phyloP scores from a whole-genome alignment of 768 basidiomycete genomes.

The Floccularia luteovirens region DNA sequence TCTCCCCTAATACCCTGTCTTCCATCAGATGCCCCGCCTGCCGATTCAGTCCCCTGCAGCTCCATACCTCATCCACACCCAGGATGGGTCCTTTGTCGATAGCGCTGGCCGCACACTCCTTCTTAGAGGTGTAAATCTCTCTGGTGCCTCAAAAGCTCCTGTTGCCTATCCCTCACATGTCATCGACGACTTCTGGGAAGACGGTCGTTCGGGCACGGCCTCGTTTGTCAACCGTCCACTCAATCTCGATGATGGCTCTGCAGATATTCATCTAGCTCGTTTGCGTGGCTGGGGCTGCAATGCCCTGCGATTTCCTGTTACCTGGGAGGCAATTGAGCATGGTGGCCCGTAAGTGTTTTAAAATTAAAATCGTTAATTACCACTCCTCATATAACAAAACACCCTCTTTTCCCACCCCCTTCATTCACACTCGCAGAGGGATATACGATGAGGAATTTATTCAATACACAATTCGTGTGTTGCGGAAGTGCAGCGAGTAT shows the following conservation, averaged over 20 bases:
- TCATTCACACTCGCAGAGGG: conserved; percentile 41
- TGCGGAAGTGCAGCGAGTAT: conserved; percentile 87
- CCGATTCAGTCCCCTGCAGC: conserved; percentile 49
- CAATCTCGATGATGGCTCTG: conserved; percentile 76
- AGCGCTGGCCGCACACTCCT: conserved; percentile 67
- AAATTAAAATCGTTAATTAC: too few relatives aligned
- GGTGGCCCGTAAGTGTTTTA: conserved; percentile 78
- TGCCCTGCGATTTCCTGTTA: conserved; percentile 73
- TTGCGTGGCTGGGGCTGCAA: conserved; percentile 94
- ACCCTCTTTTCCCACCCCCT: conserved; percentile 2
- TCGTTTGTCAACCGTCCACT: conserved; percentile 76
- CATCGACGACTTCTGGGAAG: conserved; percentile 76
- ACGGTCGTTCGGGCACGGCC: conserved; percentile 59
- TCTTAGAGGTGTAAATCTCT: conserved; percentile 92
- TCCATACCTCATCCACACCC: conserved; percentile 57
- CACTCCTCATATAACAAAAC: too few relatives aligned
- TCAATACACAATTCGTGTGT: conserved; percentile 80
- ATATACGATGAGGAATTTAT: conserved; percentile 89
- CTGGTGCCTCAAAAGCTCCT: conserved; percentile 84
- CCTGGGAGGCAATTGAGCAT: conserved; percentile 94
- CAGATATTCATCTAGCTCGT: conserved; percentile 81
- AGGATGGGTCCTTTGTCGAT: conserved; percentile 67
- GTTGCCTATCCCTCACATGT: conserved; percentile 58
- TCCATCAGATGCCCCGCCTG: conserved; percentile 38
- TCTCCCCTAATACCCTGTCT: background rate